Evolutionary conservation across 805 yeast species (phyloP).

Genomic region (Candida ipomoeae): DNA sequence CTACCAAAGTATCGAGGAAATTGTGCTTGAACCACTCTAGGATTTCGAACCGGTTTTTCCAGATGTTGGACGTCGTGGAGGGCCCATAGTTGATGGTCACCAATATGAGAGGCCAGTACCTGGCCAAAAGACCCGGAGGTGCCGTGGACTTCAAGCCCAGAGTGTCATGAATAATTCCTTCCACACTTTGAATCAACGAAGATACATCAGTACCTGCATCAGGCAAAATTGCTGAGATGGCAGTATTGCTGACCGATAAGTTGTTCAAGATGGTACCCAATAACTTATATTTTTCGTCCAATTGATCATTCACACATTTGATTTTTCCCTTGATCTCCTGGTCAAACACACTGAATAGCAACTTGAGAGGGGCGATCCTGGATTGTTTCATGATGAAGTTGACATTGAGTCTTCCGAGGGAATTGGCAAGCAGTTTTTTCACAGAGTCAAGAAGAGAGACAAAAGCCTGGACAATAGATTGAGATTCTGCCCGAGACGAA

Average conservation of each 20-base stretch:
- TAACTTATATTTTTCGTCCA: constrained; percentile 21
- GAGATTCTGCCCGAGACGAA: not conserved
- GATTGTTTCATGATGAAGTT: constrained; percentile 14
- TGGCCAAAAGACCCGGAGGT: constrained; percentile 13
- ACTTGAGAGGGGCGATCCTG: constrained; percentile 10
- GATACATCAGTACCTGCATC: not conserved
- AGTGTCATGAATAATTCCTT: constrained; percentile 5
- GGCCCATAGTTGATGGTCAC: constrained; percentile 51
- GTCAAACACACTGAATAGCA: constrained; percentile 23
- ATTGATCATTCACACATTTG: constrained; percentile 17
- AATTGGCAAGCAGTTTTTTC: not conserved
- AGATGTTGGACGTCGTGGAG: constrained; percentile 34
- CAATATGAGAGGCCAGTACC: constrained; percentile 65
- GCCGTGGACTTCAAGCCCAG: constrained; percentile 3
- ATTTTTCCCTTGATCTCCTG: constrained; percentile 26
- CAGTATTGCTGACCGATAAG: constrained; percentile 9
- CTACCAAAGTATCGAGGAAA: constrained; percentile 56
- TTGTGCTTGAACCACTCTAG: constrained; percentile 54
- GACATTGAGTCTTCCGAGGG: constrained; percentile 9
- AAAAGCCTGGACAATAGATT: not conserved
- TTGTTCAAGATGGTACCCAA: constrained; percentile 25
- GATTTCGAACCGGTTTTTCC: constrained; percentile 53
- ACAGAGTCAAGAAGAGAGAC: constrained; percentile 6
- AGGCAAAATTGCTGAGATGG: constrained; percentile 8
- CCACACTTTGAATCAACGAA: constrained; percentile 7